Conservation (phyloP, 495 filamentous ascomycete species). For the Hypoxylon intermedium region DNA sequence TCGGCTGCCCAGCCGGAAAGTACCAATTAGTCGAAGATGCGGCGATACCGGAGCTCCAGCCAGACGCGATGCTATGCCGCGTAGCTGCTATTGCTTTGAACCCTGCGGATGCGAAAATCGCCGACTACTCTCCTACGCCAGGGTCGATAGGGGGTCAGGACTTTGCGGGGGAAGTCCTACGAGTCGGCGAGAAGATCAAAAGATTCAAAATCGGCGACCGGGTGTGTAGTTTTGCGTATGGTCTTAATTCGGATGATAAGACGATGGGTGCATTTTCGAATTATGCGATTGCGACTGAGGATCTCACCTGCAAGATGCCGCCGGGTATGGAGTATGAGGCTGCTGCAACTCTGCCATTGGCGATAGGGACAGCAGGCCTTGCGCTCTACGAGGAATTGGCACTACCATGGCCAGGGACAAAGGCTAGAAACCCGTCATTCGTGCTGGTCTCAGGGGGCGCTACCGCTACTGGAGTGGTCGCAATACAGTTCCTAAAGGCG, state of each 20-base stretch:
- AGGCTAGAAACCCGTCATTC: conserved; percentile 5
- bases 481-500: conserved; percentile 46
- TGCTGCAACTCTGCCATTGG: conserved; percentile 47
- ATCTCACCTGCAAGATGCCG: conserved; percentile 29
- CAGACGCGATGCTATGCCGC: neutral
- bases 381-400: conserved; percentile 40
- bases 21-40: too few relatives aligned
- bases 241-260: conserved; percentile 24
- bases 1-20: too few relatives aligned
- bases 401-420: conserved; percentile 32
- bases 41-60: too few relatives aligned
- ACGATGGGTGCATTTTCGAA: conserved; percentile 48
- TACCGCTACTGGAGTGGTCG: conserved; percentile 47
- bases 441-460: conserved; percentile 52
- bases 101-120: conserved; percentile 64
- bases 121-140: conserved; percentile 37
- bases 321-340: conserved; percentile 36
- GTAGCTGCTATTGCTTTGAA: conserved; percentile 49
- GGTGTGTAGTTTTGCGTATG: conserved; percentile 45
- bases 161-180: conserved; percentile 44
- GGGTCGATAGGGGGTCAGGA: conserved; percentile 42
- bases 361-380: conserved; percentile 45
- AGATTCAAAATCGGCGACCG: conserved; percentile 41
- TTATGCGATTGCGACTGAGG: conserved; percentile 33
- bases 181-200: conserved; percentile 40